These are phyloP conservation scores for Elaeis guineensis DNA, from an alignment of 176 grass and related monocot species.

Conservation along the genomic window DNA sequence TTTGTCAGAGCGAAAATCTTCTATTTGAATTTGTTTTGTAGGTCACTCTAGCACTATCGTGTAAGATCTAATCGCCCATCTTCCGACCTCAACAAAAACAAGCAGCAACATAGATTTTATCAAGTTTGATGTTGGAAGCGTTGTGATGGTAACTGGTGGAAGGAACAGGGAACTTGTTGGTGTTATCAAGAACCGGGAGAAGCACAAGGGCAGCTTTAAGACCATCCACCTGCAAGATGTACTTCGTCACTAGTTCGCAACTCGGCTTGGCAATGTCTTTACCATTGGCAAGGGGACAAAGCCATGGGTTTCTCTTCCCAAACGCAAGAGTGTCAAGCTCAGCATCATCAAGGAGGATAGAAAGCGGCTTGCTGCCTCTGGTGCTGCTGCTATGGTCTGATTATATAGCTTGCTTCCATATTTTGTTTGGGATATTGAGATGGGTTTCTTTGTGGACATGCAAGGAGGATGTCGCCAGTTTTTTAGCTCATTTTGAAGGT, in stretches of 20 bases:
- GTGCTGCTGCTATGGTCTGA: slow-evolving; percentile 4
- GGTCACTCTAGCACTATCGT: too few species aligned
- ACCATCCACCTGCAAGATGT: slow-evolving; percentile 18
- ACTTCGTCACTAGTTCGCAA: slow-evolving; percentile 17
- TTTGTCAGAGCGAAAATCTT: too few species aligned
- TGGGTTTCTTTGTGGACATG: too few species aligned
- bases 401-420: background rate
- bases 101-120: too few species aligned
- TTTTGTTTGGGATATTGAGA: background rate
- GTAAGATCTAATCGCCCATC: too few species aligned
- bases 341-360: slow-evolving; percentile 21
- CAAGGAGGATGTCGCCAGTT: too few species aligned
- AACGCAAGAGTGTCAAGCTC: slow-evolving; percentile 25
- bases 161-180: slow-evolving; percentile 19
- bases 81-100: too few species aligned
- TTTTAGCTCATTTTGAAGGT: too few species aligned
- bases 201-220: slow-evolving; percentile 23
- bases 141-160: slow-evolving; percentile 23
- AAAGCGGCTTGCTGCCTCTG: slow-evolving; percentile 4
- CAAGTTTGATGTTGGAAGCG: slow-evolving; percentile 27
- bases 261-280: slow-evolving; percentile 21
- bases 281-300: slow-evolving; percentile 23
- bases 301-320: slow-evolving; percentile 23
- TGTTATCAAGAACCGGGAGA: slow-evolving; percentile 24
- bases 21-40: too few species aligned